phyloP scores from a whole-genome alignment of 177 flowering plant species.

The Telopea speciosissima region DNA sequence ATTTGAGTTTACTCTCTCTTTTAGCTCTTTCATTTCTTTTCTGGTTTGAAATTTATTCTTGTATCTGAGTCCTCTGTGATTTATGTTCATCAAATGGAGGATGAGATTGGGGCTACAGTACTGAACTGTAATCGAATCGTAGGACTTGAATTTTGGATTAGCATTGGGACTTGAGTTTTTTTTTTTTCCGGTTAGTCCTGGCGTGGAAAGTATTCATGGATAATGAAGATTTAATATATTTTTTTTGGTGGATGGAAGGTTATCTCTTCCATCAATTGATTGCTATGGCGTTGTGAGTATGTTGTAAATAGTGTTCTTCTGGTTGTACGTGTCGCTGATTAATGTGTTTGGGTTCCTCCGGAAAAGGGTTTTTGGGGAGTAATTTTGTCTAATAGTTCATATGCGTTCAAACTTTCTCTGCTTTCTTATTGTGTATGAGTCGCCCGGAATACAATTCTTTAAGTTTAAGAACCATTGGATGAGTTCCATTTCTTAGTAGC shows the following conservation, averaged over 20 bases:
- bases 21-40: too few relatives aligned
- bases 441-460: not conserved
- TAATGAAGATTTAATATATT: not conserved
- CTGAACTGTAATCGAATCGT: too few relatives aligned
- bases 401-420: not conserved
- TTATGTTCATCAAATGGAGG: not conserved
- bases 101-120: not conserved
- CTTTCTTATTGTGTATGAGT: not conserved
- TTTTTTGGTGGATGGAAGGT: too few relatives aligned
- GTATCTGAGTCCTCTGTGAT: not conserved
- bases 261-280: too few relatives aligned
- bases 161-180: not conserved
- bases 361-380: not conserved
- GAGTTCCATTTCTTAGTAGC: too few relatives aligned
- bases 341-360: not conserved
- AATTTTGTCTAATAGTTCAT: not conserved
- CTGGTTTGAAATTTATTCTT: too few relatives aligned
- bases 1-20: not conserved
- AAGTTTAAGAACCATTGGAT: too few relatives aligned
- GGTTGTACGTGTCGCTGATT: not conserved
- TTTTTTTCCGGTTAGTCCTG: not conserved
- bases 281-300: not conserved
- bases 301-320: not conserved
- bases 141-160: not conserved
- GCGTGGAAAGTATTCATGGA: not conserved